Conservation (phyloP, 2,329 filamentous ascomycete species). For the Alternaria arborescens region DNA sequence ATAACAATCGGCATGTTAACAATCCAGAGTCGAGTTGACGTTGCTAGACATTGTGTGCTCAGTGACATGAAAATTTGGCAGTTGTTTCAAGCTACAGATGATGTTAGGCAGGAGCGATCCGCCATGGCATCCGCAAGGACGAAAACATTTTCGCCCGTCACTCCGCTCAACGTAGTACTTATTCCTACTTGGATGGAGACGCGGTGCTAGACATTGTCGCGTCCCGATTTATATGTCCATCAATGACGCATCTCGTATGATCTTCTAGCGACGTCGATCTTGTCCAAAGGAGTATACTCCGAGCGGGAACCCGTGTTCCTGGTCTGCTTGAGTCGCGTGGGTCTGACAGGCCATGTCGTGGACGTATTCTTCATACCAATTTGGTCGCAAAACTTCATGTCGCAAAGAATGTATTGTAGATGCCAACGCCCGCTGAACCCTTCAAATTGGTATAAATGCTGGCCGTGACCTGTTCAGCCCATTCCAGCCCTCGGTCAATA, state of each 20-base stretch:
- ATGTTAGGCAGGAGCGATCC: background rate
- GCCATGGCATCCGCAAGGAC: background rate
- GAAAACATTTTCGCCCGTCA: background rate
- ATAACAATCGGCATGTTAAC: background rate
- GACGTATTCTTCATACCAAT: background rate
- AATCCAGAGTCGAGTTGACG: background rate
- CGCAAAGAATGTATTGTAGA: background rate
- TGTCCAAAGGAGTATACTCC: slow-evolving; percentile 8
- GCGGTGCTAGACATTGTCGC: background rate
- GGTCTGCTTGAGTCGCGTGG: background rate
- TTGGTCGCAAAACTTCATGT: background rate
- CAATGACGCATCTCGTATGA: background rate
- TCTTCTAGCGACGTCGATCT: slow-evolving; percentile 13
- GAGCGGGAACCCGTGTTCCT: slow-evolving; percentile 14
- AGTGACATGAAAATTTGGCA: background rate
- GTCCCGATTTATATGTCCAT: background rate
- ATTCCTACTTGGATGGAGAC: background rate
- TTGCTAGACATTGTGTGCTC: background rate
- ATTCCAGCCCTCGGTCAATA: background rate
- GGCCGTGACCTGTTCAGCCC: background rate
- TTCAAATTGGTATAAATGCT: slow-evolving; percentile 3
- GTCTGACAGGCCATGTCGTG: background rate
- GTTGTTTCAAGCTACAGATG: slow-evolving; percentile 4
- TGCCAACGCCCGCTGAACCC: slow-evolving; percentile 4
- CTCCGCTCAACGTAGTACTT: background rate